Evolutionary conservation across 1,284 basidiomycete genomes (phyloP), one percentile per base, ranked within the genome.

Genomic region (Kwoniella shivajii): DNA sequence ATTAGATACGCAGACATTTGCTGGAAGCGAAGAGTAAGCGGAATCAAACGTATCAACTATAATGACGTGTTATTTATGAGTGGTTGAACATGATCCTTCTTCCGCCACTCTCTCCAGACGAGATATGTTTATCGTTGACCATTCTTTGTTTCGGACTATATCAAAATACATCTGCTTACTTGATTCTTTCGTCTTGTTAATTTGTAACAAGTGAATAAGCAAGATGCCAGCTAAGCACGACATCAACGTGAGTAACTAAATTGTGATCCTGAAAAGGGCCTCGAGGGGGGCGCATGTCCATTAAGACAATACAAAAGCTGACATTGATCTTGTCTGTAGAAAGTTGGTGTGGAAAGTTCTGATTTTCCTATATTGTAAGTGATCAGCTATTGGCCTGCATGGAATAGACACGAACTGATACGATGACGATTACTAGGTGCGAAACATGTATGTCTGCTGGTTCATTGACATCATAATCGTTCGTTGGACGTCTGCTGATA

Each of bases 361-460:
- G 76, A 78, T 62, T 78, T 78, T 51, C 74, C 75, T 4, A 74
- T 77, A 44, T 66, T 78, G 73, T 78, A 53, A 72, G 74, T 70
- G 0, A 2, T 36, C 1, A 11, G 39, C 6, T 14, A 42, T 50
- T 5, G 14, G 37, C 18, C 29, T 34, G 16, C 24, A 31, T n/a
- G 2, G 38, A 29, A 24, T 4, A 18, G 18, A 39, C 47, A 43
- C 26, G 59, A 50, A 50, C 92, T 74, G 93, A 92, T 58, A 90
- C 90, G 2, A 89, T 36, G 26, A 27, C 91, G 74, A 84, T 92
- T 20, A 90, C 64, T 64, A 78, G 82, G 76, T 68, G 92, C 78
- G 87, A 96, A 82, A 91, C 92, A 79, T 94, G 92, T 92, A 69
- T 61, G 88, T 78, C 44, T 20, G 30, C 36, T 44, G 46, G 34